Evolutionary conservation across 768 basidiomycete genomes (phyloP).

Genomic region (Russula abietina): DNA sequence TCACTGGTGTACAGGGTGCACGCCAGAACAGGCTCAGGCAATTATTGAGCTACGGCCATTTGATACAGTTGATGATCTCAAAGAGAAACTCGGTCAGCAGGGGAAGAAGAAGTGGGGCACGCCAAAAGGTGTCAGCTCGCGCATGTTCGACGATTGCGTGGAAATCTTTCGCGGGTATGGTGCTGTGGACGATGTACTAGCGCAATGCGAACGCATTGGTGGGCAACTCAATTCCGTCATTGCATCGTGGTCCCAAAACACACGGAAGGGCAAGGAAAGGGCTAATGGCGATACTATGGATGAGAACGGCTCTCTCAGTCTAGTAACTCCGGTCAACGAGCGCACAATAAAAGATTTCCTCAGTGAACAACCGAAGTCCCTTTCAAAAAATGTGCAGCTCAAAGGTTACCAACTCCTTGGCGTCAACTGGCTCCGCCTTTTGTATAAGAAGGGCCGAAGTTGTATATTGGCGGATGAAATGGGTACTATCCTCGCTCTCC

Average conservation of each 20-base stretch:
- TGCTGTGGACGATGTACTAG: conserved; percentile 82
- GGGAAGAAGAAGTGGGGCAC: conserved; percentile 78
- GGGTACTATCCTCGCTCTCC: conserved; percentile 52
- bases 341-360: conserved; percentile 59
- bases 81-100: conserved; percentile 60
- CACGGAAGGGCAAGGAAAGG: conserved; percentile 34
- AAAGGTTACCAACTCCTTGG: conserved; percentile 98
- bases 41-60: conserved; percentile 82
- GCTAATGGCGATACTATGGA: conserved; percentile 32
- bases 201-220: conserved; percentile 85
- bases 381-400: conserved; percentile 63
- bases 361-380: conserved; percentile 60
- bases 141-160: conserved; percentile 86
- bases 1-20: conserved; percentile 53
- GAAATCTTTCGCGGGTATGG: conserved; percentile 80
- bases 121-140: conserved; percentile 76
- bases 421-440: conserved; percentile 92
- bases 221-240: conserved; percentile 65
- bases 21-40: conserved; percentile 67
- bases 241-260: conserved; percentile 60
- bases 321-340: conserved; percentile 42
- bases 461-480: conserved; percentile 99
- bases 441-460: conserved; percentile 74
- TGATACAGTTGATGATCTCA: conserved; percentile 65
- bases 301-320: conserved; percentile 59